Evolutionary conservation across 208 protist species (phyloP), one percentile per base, ranked within the genome.

Genomic region (Leishmania tarentolae): DNA sequence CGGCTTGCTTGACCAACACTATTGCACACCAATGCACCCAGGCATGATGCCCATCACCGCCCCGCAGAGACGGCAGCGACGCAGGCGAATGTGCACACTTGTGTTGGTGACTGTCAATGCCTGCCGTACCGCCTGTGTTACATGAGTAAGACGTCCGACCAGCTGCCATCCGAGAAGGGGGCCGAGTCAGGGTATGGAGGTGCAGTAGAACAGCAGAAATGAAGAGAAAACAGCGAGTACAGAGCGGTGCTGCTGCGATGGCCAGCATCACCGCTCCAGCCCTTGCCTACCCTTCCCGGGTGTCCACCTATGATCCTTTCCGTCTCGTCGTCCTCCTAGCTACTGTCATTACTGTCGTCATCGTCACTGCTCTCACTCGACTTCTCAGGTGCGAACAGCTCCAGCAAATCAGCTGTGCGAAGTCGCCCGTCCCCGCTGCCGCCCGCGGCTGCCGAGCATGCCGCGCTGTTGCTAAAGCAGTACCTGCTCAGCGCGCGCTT

Each of bases 401-500:
- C 79, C 40, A 95, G 59, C 52, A 95, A 59, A 31, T 95, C 92
- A 1, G 84, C 78, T 9, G 86, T 89, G 28, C 83, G 80, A 40
- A 95, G 80, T 1, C 90, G 83, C 2, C 76, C 75, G 17, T 70
- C 82, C 57, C 79, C 75, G 46, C 79, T 72, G 15, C 79, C 77
- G n/a, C 63, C 71, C 17, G n/a, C 68, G 17, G 37, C 28, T 4
- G 46, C 68, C 19, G 35, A 68, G n/a, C 53, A 37, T 2, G 57
- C 66, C 7, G 63, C 73, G 15, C 79, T 75, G 11, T 81, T 75
- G 46, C 59, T 71, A 40, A 91, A 92, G 85, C 88, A 94, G 78
- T 92, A 89, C 52, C 83, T 76, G 28, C 72, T 86, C 44, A 99
- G 83, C 5, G 86, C 85, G 2, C 98, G 85, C 89, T 99, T 99